Base-by-base conservation (phyloP, 2,329 filamentous ascomycete species). In the Diplodia corticola region DNA sequence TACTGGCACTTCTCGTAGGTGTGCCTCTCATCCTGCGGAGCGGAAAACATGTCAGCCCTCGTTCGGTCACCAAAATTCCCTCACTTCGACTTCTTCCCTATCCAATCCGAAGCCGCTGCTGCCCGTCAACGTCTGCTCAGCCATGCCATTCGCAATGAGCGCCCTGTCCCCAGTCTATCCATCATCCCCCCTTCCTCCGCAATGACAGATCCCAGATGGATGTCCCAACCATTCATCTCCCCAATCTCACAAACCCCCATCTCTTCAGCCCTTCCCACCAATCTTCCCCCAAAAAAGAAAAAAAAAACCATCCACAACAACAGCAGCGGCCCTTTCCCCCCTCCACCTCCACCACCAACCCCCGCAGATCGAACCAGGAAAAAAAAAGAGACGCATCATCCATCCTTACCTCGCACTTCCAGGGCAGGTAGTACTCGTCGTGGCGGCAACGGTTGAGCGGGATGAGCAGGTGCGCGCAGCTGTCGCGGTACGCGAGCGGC, bases 1-100 rank as follows among this genome's bases (percentile, higher is more conserved):
- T 99, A 99, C 77, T 99, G 95, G 87, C 95, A 99, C 81, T 98
- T 98, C 80, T 99, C 95, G 85, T 99, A 99, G 76, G 89, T 90
- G 82, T 99, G 95, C 84, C 95, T 86, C 85, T 99, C 95, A 79
- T 60, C 48, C 64, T 66, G 55, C 10, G 26, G n/a, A 7, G 12
- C 26, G 22, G n/a, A n/a, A 33, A 33, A 4, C 12, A 30, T 28
- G 51, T 53, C 61, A 53, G 46, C 33, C 24, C 40, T 15, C 9
- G 10, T 24, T 63, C n/a, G 13, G 20, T 44, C n/a, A 44, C 40
- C 40, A 15, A n/a, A 13, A 35, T 37, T 2, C 49, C 5, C 49
- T 6, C 26, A 10, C 22, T 12, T 13, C 35, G 20, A 9, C 2
- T 17, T 51, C 46, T 17, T 17, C 1, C 13, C 24, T 6, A n/a